A percentile compares a stretch with the other conserved stretches of the same genome.
These are phyloP conservation scores for Scytalidium lignicola DNA, from an alignment of 2,329 filamentous ascomycete genomes.

Conservation along the genomic window DNA sequence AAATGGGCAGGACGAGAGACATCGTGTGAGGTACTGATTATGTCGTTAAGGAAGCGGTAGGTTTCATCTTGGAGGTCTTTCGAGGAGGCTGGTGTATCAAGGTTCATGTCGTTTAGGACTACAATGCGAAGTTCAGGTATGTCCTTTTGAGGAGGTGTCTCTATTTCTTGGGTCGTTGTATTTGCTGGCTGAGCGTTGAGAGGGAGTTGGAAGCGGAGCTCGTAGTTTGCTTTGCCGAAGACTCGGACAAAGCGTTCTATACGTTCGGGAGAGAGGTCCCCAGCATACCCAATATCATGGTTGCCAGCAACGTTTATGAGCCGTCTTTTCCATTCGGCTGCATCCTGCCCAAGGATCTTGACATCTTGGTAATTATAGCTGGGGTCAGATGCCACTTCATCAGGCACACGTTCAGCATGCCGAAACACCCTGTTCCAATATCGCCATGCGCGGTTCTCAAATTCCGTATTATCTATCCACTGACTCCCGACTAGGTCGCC, in stretches of 20 bases:
- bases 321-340: constrained; percentile 61
- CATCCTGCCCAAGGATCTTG: constrained; percentile 33
- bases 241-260: constrained; percentile 75
- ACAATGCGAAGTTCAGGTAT: constrained; percentile 73
- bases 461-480: constrained; percentile 87
- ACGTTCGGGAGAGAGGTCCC: constrained; percentile 74
- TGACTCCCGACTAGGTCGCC: constrained; percentile 92
- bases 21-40: constrained; percentile 57
- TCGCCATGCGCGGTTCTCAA: constrained; percentile 63
- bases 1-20: constrained; percentile 61
- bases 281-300: constrained; percentile 94
- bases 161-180: constrained; percentile 35
- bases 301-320: constrained; percentile 92
- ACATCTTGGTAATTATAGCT: constrained; percentile 31
- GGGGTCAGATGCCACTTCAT: constrained; percentile 46
- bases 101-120: constrained; percentile 87
- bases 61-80: constrained; percentile 66
- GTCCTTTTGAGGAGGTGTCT: constrained; percentile 31
- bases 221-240: constrained; percentile 90
- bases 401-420: constrained; percentile 59
- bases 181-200: constrained; percentile 23
- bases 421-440: constrained; percentile 80
- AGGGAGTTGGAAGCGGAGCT: constrained; percentile 66
- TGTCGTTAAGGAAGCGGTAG: constrained; percentile 68
- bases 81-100: constrained; percentile 75